Base-by-base conservation (phyloP, 306 rosid species). In the Cucumis cinereus region DNA sequence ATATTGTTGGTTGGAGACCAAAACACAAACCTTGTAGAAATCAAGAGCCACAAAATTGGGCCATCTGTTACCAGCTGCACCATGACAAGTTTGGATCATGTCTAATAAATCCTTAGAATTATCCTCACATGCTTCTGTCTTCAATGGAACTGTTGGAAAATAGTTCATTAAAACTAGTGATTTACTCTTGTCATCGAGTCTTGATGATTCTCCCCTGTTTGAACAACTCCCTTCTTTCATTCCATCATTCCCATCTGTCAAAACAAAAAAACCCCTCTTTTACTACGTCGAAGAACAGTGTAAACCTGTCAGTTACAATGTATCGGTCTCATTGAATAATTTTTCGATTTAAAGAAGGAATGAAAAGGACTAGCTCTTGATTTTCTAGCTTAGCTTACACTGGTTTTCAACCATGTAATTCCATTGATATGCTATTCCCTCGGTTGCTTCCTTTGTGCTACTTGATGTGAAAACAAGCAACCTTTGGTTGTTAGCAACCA, bases 361-460 rank as follows among this genome's bases (percentile, higher is more conserved):
- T 12, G 52, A 45, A 45, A 45, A 13, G 52, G 16, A 15, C 15
- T 45, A 45, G 16, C 16, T 45, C 50, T 45, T 28, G 3, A 28
- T 28, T 11, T 45, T 8, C 50, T 45, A 45, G 16, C 50, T 45
- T 13, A 45, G 52, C 86, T 83, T 87, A 92, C 97, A 92, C 57
- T 87, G 90, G 71, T 92, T 92, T 77, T 90, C 96, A 74, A 92
- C 93, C 93, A 92, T 92, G 87, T 88, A 93, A 75, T 86, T 90
- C 97, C 96, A 92, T 79, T 88, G 96, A 78, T 90, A 90, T 20
- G 97, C 96, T 76, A 92, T 90, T 62, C 96, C 96, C 84, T 92
- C 97, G 20, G 82, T 77, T 79, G 86, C 78, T 81, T 92, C 92
- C 70, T 90, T 92, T 11, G 88, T 76, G 60, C 24, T 77, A 35